Evolutionary conservation across 2,329 filamentous ascomycete genomes (phyloP), one percentile per base, ranked within the genome.

Genomic region (Hypoxylon rubiginosum): DNA sequence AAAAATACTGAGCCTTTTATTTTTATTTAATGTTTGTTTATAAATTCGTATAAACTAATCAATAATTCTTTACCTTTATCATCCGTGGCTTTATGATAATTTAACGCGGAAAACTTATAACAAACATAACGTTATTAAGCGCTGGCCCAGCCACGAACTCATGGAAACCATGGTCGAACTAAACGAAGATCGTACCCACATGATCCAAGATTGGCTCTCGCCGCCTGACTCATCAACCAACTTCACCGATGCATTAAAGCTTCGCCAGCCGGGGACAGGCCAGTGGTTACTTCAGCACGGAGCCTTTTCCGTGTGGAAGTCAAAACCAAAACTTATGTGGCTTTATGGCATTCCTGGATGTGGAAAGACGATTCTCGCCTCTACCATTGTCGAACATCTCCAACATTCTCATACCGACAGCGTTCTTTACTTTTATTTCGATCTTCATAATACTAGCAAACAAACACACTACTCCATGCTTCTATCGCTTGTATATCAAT

Each of bases 281-380:
- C 52, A 69, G 7, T 82, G 80, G 79, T 62, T 82, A 8, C 67
- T 81, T 5, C 15, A 76, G 15, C 66, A 70, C n/a, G 30, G 65
- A 5, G 17, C 58, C 3, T 81, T 77, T 58, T 13, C 11, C 0
- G 46, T 48, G 11, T 82, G 79, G 80, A 80, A 76, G 60, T 66
- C 32, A 0, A 45, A 51, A 13, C 30, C 53, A 15, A 71, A 70
- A 5, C 73, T 73, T 58, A 61, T 82, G 0, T 82, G 78, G 79
- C 73, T 82, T 5, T 59, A 79, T 66, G 78, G 80, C 1, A 80
- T 79, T 21, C 74, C 78, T 17, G 80, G 80, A 39, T 82, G 80
- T 52, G 80, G 81, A 10, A 82, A 82, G 65, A 82, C 79, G 0
- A 71, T 82, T 56, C 72, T 82, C 0, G 77, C 76, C 62, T 80